Percentiles rank a stretch among this genome's conserved stretches.
Evolutionary conservation across 2,329 filamentous ascomycete species (phyloP).

Genomic region (Penicillium sp.): DNA sequence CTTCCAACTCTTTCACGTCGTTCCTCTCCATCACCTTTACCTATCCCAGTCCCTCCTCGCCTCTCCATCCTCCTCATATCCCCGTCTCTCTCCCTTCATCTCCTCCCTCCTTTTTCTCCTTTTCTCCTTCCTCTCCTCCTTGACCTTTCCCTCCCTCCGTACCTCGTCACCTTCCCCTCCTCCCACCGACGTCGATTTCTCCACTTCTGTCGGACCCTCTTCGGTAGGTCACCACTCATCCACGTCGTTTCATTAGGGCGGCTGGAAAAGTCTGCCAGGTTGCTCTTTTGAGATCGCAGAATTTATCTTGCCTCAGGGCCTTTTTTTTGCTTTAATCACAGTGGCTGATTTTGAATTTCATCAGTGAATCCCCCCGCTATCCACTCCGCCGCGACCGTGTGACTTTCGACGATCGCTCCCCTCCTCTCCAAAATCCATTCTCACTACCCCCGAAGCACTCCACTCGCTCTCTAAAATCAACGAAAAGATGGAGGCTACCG

Average conservation of each 20-base stretch:
- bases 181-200: slow-evolving; percentile 25
- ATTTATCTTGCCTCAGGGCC: background rate
- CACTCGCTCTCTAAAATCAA: slow-evolving; percentile 15
- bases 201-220: slow-evolving; percentile 27
- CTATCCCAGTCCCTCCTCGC: slow-evolving; percentile 14
- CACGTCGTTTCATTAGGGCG: slow-evolving; percentile 4
- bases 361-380: slow-evolving; percentile 14
- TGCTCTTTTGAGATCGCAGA: slow-evolving; percentile 1
- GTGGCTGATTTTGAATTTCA: slow-evolving; percentile 12
- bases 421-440: slow-evolving; percentile 13
- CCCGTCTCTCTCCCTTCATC: slow-evolving; percentile 23
- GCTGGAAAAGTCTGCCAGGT: background rate
- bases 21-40: slow-evolving; percentile 10
- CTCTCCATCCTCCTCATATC: slow-evolving; percentile 20
- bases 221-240: slow-evolving; percentile 21
- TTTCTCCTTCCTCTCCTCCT: slow-evolving; percentile 13
- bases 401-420: slow-evolving; percentile 7
- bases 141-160: slow-evolving; percentile 13
- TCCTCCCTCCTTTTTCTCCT: slow-evolving; percentile 20
- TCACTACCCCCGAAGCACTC: slow-evolving; percentile 27
- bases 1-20: slow-evolving; percentile 22
- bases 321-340: slow-evolving; percentile 13
- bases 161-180: slow-evolving; percentile 13
- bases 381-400: slow-evolving; percentile 20
- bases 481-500: slow-evolving; percentile 61